Conservation (phyloP, 192 early-diverging fungal genomes). For the Entrophospora sp. region DNA sequence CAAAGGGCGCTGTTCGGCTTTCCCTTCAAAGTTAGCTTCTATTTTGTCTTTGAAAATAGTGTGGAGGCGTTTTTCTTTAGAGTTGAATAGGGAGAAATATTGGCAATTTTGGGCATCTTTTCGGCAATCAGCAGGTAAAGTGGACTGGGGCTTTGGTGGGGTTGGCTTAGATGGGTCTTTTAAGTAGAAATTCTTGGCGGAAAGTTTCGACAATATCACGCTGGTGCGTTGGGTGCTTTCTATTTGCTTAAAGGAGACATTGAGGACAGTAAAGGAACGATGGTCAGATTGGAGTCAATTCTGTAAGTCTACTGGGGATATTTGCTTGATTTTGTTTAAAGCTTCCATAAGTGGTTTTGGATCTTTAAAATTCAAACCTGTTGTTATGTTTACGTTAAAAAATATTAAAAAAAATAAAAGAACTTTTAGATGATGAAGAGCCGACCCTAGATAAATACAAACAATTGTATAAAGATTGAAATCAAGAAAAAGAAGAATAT, state of each 20-base stretch:
- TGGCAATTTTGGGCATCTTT: background rate
- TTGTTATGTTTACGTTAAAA: background rate
- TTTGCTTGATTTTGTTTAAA: too few relatives aligned
- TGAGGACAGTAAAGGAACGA: too few relatives aligned
- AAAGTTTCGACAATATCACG: background rate
- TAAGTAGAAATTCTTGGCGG: background rate
- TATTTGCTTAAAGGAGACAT: background rate
- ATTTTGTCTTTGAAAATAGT: constrained; percentile 1
- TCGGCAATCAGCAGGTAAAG: background rate
- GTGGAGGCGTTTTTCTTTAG: background rate
- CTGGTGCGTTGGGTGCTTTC: background rate
- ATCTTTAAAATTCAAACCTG: background rate
- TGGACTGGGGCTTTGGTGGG: too few relatives aligned
- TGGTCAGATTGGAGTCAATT: background rate
- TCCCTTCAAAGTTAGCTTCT: constrained; percentile 3
- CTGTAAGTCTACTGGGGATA: background rate
- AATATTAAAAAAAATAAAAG: too few relatives aligned
- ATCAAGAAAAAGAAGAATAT: too few relatives aligned
- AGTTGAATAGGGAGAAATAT: background rate
- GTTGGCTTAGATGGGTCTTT: background rate
- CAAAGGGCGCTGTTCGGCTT: background rate
- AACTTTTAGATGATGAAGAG: too few relatives aligned
- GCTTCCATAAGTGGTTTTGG: background rate
- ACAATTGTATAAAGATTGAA: too few relatives aligned
- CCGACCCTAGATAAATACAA: too few relatives aligned